A percentile compares a stretch with the other conserved stretches of the same genome.
Conservation (phyloP, 495 filamentous ascomycete genomes). For the Symbiotaphrina buchneri region DNA sequence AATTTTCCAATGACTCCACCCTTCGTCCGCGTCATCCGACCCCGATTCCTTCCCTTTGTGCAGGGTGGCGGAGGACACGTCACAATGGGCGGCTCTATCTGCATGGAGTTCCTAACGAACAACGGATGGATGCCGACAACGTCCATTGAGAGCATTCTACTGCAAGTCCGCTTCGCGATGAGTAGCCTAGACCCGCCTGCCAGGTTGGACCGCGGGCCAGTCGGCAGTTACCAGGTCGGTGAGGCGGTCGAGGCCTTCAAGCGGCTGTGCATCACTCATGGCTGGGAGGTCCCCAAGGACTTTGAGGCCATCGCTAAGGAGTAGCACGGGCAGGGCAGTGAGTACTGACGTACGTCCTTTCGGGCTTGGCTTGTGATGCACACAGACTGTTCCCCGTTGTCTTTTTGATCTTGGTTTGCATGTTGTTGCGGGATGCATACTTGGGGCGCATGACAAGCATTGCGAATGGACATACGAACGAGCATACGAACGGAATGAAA, state of each 20-base stretch:
- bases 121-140: slow-evolving; percentile 56
- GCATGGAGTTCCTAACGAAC: slow-evolving; percentile 79
- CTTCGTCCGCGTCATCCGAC: slow-evolving; percentile 67
- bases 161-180: slow-evolving; percentile 72
- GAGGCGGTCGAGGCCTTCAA: slow-evolving; percentile 2
- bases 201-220: background rate
- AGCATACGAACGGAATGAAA: slow-evolving; percentile 7
- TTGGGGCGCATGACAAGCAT: background rate
- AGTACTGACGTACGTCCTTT: no score
- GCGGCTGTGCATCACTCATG: slow-evolving; percentile 1
- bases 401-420: slow-evolving; percentile 1
- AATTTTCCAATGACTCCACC: slow-evolving; percentile 62
- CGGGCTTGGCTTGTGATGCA: background rate
- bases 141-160: slow-evolving; percentile 55
- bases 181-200: slow-evolving; percentile 48
- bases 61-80: slow-evolving; percentile 73
- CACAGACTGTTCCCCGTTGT: background rate
- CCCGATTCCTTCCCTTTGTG: slow-evolving; percentile 49
- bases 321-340: no score
- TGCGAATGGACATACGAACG: slow-evolving; percentile 7
- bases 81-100: slow-evolving; percentile 70
- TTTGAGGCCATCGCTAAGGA: slow-evolving; percentile 1
- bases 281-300: slow-evolving; percentile 3
- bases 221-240: background rate
- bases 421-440: background rate